Percentiles rank a stretch among this genome's conserved stretches.
These are phyloP conservation scores for Fagopyrum tataricum DNA, from an alignment of 148 eudicot genomes.

Conservation along the genomic window DNA sequence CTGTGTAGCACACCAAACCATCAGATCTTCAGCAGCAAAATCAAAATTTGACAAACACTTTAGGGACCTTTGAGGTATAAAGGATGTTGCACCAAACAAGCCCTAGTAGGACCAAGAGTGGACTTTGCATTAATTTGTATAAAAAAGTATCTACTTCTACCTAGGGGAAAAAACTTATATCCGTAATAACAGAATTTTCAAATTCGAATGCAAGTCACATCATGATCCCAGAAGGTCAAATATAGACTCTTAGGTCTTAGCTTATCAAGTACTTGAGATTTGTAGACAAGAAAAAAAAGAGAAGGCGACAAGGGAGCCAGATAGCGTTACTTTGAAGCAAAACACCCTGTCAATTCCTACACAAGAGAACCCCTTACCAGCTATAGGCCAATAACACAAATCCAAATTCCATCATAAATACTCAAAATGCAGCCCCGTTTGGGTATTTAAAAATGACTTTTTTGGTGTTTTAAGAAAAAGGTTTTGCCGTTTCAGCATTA, in stretches of 20 bases:
- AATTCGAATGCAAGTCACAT: background rate
- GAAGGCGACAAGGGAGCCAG: background rate
- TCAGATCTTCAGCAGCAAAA: background rate
- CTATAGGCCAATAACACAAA: background rate
- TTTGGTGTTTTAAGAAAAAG: background rate
- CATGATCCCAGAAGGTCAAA: background rate
- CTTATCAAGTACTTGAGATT: background rate
- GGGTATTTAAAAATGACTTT: background rate
- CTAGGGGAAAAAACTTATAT: background rate
- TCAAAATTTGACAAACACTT: background rate
- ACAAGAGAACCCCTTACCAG: background rate
- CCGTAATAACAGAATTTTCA: background rate
- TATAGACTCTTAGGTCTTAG: background rate
- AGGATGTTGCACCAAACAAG: background rate
- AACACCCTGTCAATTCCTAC: background rate
- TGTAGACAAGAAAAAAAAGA: background rate
- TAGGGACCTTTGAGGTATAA: too few relatives aligned
- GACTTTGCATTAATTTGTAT: background rate
- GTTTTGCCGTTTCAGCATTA: background rate
- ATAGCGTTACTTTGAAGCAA: background rate
- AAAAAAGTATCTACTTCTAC: background rate
- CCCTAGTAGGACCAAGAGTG: background rate
- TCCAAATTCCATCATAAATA: background rate
- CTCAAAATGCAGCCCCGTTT: background rate
- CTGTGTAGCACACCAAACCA: conserved; percentile 30